Conservation (phyloP, 306 rosid genomes). For the Carpinus fangiana region DNA sequence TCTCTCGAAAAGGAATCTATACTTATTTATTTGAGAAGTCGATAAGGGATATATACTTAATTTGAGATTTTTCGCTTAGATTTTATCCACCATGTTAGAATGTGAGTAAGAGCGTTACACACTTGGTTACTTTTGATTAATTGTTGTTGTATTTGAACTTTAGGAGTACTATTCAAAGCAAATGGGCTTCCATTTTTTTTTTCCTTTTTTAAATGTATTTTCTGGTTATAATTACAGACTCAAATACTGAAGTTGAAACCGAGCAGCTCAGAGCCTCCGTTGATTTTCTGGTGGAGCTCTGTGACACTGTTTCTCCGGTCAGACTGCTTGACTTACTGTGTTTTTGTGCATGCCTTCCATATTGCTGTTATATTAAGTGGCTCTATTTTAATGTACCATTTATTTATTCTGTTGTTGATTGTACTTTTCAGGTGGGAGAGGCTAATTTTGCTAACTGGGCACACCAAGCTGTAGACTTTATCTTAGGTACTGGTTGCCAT, state of each 20-base stretch:
- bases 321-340: slow-evolving; percentile 25
- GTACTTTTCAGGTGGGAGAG: slow-evolving; percentile 56
- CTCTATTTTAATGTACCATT: slow-evolving; percentile 1
- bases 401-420: not conserved
- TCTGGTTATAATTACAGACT: slow-evolving; percentile 37
- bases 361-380: not conserved
- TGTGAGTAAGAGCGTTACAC: slow-evolving; percentile 13
- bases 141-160: not conserved
- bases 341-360: not conserved
- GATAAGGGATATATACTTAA: too few species aligned
- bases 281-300: slow-evolving; percentile 87
- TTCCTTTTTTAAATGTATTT: too few species aligned
- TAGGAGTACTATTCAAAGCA: slow-evolving; percentile 11
- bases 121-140: slow-evolving; percentile 2
- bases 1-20: not conserved
- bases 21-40: too few species aligned
- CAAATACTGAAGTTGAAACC: slow-evolving; percentile 56
- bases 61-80: not conserved
- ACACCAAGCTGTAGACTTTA: slow-evolving; percentile 89
- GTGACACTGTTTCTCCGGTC: slow-evolving; percentile 62
- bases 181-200: slow-evolving; percentile 6
- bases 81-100: not conserved
- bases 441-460: slow-evolving; percentile 68
- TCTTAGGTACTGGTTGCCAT: slow-evolving; percentile 52
- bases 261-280: slow-evolving; percentile 79